Base-by-base conservation (phyloP, 106 monocot species). In the Alisma plantagoaquatica region DNA sequence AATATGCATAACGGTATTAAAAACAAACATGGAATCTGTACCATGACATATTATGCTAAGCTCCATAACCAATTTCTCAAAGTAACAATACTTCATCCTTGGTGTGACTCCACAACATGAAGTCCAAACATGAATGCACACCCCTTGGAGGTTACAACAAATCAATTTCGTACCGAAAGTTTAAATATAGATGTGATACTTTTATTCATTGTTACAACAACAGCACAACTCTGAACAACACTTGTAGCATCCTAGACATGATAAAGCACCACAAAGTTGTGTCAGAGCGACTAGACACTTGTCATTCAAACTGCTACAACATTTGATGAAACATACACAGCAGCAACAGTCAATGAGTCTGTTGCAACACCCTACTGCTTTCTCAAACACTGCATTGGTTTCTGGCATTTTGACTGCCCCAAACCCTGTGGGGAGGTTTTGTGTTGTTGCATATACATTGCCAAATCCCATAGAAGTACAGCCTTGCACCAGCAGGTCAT, bases 221-320 rank as follows among this genome's bases (percentile, higher is more conserved):
- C 77, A 78, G 57, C 96, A 98, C 1, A 74, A 0, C 14, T 65
- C 67, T 0, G 67, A 24, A 41, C 96, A 98, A 67, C 84, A 89
- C 42, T 75, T 81, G 12, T 47, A 26, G 53, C 96, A 98, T 24
- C 58, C 96, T 0, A 98, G 50, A 43, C 78, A 84, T 23, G 84
- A 59, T 2, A 98, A 76, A 5, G 89, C 78, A 2, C 66, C 23
- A 54, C 70, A 73, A 9, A 89, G 27, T 61, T 98, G 96, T 2
- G 81, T 67, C 29, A 70, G 11, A 6, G 43, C 60, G 38, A 82
- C 71, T 43, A 58, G 58, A 29, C 59, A 76, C 50, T 77, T 73
- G 50, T 98, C 81, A 27, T 76, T 98, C 57, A 98, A n/a, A 31
- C 64, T 65, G 16, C 63, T 68, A 60, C 84, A 89, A 0, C 23